These are phyloP conservation scores for Castanopsis chinensis DNA, from an alignment of 306 rosid species.

Conservation along the genomic window DNA sequence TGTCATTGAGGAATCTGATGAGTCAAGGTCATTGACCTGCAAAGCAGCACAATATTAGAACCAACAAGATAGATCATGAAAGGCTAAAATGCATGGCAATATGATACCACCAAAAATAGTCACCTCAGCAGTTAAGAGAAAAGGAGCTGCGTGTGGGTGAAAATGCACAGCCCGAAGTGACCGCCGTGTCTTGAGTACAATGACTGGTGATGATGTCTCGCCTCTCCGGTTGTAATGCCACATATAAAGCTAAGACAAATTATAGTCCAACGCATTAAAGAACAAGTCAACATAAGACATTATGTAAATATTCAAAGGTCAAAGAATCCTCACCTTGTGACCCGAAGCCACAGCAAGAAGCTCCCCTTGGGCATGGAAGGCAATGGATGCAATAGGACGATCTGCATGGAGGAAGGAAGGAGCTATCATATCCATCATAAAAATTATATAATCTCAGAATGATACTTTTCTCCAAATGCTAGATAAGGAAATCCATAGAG, in stretches of 20 bases:
- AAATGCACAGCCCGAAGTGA: constrained; percentile 97
- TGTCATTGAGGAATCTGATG: constrained; percentile 85
- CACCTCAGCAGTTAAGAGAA: constrained; percentile 96
- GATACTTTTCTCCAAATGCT: neutral
- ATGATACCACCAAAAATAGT: constrained; percentile 9
- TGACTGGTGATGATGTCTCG: constrained; percentile 76
- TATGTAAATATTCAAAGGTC: constrained; percentile 17
- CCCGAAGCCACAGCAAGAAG: constrained; percentile 96
- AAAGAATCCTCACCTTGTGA: constrained; percentile 67
- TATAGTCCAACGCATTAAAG: constrained; percentile 15
- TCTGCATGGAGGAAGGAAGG: constrained; percentile 41
- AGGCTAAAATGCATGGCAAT: neutral
- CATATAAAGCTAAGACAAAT: constrained; percentile 69
- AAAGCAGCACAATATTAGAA: constrained; percentile 23
- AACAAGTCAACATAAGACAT: constrained; percentile 6
- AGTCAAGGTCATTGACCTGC: constrained; percentile 95
- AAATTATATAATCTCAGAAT: neutral
- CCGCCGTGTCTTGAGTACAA: constrained; percentile 82
- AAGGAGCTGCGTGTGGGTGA: constrained; percentile 91
- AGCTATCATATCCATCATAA: constrained; percentile 4
- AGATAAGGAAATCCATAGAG: neutral
- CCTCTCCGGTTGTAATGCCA: constrained; percentile 85
- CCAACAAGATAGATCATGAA: constrained; percentile 11
- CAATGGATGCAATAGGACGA: constrained; percentile 95
- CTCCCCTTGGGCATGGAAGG: constrained; percentile 94